Evolutionary conservation across 148 eudicot genomes (phyloP).

Genomic region (Vaccinium macrocarpon): DNA sequence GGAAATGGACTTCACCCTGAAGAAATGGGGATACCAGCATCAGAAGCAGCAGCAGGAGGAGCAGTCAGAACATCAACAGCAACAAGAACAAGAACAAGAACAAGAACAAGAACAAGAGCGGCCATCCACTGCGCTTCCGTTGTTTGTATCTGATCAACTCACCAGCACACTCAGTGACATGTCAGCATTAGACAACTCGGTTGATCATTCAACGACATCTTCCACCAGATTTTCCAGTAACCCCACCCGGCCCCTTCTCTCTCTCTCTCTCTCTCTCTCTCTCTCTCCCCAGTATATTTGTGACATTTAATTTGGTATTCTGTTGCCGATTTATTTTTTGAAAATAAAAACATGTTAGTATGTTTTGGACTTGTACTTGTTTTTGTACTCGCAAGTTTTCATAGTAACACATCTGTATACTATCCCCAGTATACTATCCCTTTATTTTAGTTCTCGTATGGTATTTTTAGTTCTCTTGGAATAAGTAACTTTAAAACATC

Average conservation of each 20-base stretch:
- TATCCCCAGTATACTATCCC: too few relatives aligned
- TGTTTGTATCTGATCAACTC: conserved; percentile 50
- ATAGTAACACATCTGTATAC: too few relatives aligned
- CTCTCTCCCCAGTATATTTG: conserved; percentile 11
- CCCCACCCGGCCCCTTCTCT: neutral
- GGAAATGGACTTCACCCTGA: conserved; percentile 65
- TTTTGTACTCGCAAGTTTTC: too few relatives aligned
- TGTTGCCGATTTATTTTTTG: neutral
- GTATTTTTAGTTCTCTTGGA: too few relatives aligned
- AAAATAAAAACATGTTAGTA: too few relatives aligned
- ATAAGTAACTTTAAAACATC: too few relatives aligned
- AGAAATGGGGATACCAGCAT: conserved; percentile 70
- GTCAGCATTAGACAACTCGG: conserved; percentile 32
- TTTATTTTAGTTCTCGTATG: too few relatives aligned
- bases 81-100: conserved; percentile 21
- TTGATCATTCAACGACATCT: conserved; percentile 28
- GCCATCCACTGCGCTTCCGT: conserved; percentile 55
- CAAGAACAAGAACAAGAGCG: conserved; percentile 3
- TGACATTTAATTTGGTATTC: neutral
- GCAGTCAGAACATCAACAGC: conserved; percentile 52
- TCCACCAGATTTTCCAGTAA: conserved; percentile 52
- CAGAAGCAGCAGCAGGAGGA: conserved; percentile 19
- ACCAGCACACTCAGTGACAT: conserved; percentile 27
- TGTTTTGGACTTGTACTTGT: too few relatives aligned
- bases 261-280: conserved; percentile 19